Evolutionary conservation across 2,329 filamentous ascomycete genomes (phyloP).

Genomic region (Cryoendolithus antarcticus): DNA sequence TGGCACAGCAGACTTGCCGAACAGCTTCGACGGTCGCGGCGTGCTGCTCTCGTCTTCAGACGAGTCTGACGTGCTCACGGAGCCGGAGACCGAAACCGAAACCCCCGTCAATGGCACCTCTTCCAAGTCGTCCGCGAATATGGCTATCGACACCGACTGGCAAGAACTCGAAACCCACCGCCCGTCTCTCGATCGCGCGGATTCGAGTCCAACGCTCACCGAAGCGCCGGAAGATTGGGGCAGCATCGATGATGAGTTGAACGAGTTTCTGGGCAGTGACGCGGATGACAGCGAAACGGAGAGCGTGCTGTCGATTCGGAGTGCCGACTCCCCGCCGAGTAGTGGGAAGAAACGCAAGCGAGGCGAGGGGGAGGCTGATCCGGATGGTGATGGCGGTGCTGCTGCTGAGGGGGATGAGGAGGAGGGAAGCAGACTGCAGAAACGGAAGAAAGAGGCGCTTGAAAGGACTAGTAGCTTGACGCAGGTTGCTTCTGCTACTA

Average conservation of each 20-base stretch:
- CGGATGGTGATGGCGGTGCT: constrained; percentile 23
- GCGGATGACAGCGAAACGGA: constrained; percentile 41
- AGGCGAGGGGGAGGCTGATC: constrained; percentile 16
- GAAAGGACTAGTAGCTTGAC: constrained; percentile 35
- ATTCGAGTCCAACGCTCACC: constrained; percentile 17
- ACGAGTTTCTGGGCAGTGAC: constrained; percentile 55
- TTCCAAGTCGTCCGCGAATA: constrained; percentile 13
- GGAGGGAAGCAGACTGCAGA: constrained; percentile 32
- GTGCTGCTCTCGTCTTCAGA: constrained; percentile 33
- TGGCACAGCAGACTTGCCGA: constrained; percentile 16
- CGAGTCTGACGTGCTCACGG: constrained; percentile 29
- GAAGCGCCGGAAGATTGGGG: constrained; percentile 29
- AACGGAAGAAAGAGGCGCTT: constrained; percentile 36
- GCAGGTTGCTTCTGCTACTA: constrained; percentile 25
- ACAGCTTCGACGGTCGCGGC: constrained; percentile 20
- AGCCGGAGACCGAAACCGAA: constrained; percentile 24
- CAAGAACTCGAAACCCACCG: constrained; percentile 36
- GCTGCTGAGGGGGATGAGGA: constrained; percentile 29
- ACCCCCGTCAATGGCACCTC: constrained; percentile 10
- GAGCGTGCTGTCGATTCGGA: constrained; percentile 3
- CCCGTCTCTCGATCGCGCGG: constrained; percentile 29
- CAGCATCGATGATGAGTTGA: constrained; percentile 55
- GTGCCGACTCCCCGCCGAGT: constrained; percentile 10
- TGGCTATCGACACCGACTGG: constrained; percentile 19
- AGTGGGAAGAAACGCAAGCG: constrained; percentile 20